phyloP scores from a whole-genome alignment of 352 stramenopile species.

The Phytophthora melonis region DNA sequence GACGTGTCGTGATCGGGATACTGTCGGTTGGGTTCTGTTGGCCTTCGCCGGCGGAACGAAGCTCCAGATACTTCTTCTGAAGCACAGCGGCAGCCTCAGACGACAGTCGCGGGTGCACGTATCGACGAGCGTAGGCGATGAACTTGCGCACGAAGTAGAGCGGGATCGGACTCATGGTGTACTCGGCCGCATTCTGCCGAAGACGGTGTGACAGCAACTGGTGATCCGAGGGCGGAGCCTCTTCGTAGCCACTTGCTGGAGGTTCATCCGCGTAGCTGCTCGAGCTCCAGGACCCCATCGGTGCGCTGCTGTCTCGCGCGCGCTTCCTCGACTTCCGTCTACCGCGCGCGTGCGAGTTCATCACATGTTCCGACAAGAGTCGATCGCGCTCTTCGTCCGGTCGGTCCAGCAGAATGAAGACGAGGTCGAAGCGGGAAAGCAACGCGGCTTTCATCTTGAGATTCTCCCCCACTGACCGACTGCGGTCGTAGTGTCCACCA shows the following conservation, averaged over 20 bases:
- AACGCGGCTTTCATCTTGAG: conserved; percentile 96
- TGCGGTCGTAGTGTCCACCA: conserved; percentile 96
- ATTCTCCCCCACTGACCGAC: conserved; percentile 96
- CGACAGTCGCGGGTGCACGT: conserved; percentile 92
- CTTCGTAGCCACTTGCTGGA: conserved; percentile 23
- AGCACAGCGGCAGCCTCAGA: conserved; percentile 66
- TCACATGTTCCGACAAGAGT: conserved; percentile 96
- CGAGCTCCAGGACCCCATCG: conserved; percentile 31
- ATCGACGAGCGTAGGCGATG: conserved; percentile 96
- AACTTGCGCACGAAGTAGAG: conserved; percentile 96
- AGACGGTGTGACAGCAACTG: conserved; percentile 62
- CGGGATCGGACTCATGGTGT: conserved; percentile 60
- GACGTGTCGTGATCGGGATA: conserved; percentile 95
- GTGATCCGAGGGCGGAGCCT: conserved; percentile 13
- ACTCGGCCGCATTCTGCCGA: conserved; percentile 56
- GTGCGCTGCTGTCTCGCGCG: conserved; percentile 24
- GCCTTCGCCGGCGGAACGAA: conserved; percentile 73
- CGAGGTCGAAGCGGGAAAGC: conserved; percentile 97
- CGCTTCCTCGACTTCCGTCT: conserved; percentile 52
- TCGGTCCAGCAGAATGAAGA: conserved; percentile 97
- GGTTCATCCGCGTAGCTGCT: conserved; percentile 33
- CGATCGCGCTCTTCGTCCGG: conserved; percentile 94
- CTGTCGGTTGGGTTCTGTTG: conserved; percentile 57
- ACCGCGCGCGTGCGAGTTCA: conserved; percentile 82
- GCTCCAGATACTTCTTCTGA: conserved; percentile 91